phyloP scores from a whole-genome alignment of 805 yeast genomes.

The Schizosaccharomyces japonicus region DNA sequence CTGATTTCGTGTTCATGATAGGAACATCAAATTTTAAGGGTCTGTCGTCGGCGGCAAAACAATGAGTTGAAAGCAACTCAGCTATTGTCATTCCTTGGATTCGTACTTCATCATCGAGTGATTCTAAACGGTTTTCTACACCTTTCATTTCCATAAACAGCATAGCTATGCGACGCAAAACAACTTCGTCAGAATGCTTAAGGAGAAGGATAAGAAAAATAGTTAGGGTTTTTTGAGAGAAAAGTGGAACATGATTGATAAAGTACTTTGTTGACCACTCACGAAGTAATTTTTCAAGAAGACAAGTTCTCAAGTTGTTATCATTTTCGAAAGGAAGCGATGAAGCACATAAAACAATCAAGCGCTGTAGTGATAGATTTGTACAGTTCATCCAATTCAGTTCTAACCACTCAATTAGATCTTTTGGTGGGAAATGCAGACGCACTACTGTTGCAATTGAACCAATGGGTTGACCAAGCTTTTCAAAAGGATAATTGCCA shows the following conservation, averaged over 20 bases:
- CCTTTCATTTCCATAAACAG: neutral
- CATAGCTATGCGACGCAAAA: neutral
- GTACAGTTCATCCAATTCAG: neutral
- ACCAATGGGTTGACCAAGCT: neutral
- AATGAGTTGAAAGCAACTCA: neutral
- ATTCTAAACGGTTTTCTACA: neutral
- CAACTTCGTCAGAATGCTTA: neutral
- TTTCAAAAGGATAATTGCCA: neutral
- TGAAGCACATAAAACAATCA: neutral
- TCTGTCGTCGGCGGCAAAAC: neutral
- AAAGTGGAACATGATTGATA: neutral
- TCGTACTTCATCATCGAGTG: neutral
- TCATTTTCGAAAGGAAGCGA: neutral
- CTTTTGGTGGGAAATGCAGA: neutral
- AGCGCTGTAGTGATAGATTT: neutral
- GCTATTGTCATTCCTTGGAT: neutral
- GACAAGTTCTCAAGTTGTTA: neutral
- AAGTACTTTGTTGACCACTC: neutral
- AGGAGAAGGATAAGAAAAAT: neutral
- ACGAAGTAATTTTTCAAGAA: neutral
- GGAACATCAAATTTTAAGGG: neutral
- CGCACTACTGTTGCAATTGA: neutral
- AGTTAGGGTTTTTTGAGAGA: neutral
- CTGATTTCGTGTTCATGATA: neutral
- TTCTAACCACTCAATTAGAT: neutral